phyloP scores from a whole-genome alignment of 2,329 filamentous ascomycete genomes.

The Blumeria graminis region DNA sequence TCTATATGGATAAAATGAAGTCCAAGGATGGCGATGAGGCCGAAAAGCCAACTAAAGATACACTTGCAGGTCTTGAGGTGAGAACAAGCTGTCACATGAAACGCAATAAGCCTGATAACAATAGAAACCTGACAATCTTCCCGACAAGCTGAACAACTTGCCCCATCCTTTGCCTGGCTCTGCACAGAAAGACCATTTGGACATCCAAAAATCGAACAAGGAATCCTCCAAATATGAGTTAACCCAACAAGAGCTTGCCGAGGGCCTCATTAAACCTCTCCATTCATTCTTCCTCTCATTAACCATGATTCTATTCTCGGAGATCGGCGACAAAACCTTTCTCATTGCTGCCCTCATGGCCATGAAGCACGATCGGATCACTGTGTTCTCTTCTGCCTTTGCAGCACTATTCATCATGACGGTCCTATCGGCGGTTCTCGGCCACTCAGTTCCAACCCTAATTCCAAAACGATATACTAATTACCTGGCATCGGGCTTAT shows the following conservation, averaged over 20 bases:
- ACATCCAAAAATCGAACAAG: conserved; percentile 22
- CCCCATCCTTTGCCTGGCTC: conserved; percentile 44
- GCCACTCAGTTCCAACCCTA: conserved; percentile 73
- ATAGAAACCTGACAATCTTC: conserved; percentile 62
- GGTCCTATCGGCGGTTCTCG: conserved; percentile 71
- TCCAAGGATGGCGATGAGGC: conserved; percentile 17
- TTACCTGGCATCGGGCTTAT: conserved; percentile 61
- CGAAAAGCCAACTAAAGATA: conserved; percentile 12
- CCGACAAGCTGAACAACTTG: conserved; percentile 52
- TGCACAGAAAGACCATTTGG: conserved; percentile 38
- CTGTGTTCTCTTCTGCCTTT: conserved; percentile 92
- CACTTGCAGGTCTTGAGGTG: conserved; percentile 32
- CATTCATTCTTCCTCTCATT: conserved; percentile 84
- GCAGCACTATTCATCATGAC: conserved; percentile 85
- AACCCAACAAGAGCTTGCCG: conserved; percentile 21
- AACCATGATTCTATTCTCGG: conserved; percentile 92
- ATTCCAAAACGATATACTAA: conserved; percentile 82
- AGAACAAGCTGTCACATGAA: conserved; percentile 9
- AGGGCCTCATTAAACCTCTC: conserved; percentile 48
- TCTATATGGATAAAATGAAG: conserved; percentile 15
- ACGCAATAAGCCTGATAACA: conserved; percentile 9
- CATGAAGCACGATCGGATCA: conserved; percentile 84
- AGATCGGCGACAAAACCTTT: conserved; percentile 97
- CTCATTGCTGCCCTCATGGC: conserved; percentile 93
- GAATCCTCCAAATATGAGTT: conserved; percentile 14